These are phyloP conservation scores for Piromyces finnis DNA, from an alignment of 192 early-diverging fungal species.

Conservation along the genomic window DNA sequence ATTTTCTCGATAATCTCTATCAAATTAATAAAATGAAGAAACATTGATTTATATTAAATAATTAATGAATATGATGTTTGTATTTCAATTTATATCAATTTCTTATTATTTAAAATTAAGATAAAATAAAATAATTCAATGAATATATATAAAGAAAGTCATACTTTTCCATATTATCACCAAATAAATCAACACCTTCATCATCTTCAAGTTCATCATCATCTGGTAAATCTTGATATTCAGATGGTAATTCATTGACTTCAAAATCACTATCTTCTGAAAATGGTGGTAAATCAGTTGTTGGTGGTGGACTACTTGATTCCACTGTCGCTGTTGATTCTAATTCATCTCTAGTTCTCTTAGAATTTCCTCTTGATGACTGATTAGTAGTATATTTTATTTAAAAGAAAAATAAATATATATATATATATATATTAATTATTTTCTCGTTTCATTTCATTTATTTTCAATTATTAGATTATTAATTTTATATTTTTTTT, in stretches of 20 bases:
- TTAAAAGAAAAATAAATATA: too few relatives aligned
- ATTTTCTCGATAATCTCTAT: slow-evolving; percentile 63
- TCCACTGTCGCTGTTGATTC: neutral
- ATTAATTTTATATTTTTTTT: too few relatives aligned
- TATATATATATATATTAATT: too few relatives aligned
- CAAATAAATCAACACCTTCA: slow-evolving; percentile 86
- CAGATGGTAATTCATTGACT: neutral
- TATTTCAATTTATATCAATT: too few relatives aligned
- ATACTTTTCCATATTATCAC: slow-evolving; percentile 63
- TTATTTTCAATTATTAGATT: too few relatives aligned
- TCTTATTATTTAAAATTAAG: too few relatives aligned
- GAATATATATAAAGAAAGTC: too few relatives aligned
- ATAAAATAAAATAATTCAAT: too few relatives aligned
- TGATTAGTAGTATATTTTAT: too few relatives aligned
- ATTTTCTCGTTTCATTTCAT: too few relatives aligned
- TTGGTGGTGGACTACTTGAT: neutral
- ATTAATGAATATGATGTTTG: too few relatives aligned
- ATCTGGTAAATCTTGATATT: neutral
- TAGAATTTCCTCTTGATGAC: neutral
- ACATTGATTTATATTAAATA: too few relatives aligned
- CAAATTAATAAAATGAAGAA: slow-evolving; percentile 9
- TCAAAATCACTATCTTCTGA: neutral
- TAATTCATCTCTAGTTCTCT: neutral
- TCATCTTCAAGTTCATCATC: slow-evolving; percentile 33
- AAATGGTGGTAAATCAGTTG: neutral